These are phyloP conservation scores for Cryptococcus sp. DNA, from an alignment of 1,284 basidiomycete species.

Conservation along the genomic window DNA sequence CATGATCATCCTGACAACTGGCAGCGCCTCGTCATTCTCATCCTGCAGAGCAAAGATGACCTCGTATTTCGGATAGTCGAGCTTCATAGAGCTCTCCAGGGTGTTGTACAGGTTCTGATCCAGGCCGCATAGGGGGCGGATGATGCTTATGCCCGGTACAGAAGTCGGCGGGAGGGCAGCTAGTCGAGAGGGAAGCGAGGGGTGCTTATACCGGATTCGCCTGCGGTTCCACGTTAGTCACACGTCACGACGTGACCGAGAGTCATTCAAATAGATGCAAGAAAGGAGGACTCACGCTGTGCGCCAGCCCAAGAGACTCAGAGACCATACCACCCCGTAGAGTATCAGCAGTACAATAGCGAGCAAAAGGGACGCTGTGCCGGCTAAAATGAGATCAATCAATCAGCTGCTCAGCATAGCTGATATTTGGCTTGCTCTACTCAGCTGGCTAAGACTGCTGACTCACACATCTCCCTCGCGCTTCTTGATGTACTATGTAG, in stretches of 20 bases:
- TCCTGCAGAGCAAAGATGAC: constrained; percentile 83
- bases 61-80: constrained; percentile 86
- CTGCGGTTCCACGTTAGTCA: constrained; percentile 52
- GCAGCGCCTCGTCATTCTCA: constrained; percentile 76
- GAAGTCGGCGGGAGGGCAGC: constrained; percentile 59
- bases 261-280: not conserved
- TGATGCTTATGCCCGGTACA: constrained; percentile 83
- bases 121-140: constrained; percentile 87
- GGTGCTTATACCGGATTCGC: constrained; percentile 65
- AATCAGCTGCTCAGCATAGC: too few species aligned
- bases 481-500: too few species aligned
- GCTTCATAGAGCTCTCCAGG: constrained; percentile 82
- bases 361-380: constrained; percentile 32
- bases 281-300: constrained; percentile 66
- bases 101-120: constrained; percentile 93
- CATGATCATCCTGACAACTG: constrained; percentile 73
- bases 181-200: constrained; percentile 64
- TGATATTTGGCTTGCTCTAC: too few species aligned
- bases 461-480: too few species aligned
- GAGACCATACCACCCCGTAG: constrained; percentile 71
- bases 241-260: not conserved
- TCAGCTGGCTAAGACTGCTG: too few species aligned
- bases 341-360: constrained; percentile 64
- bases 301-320: constrained; percentile 74
- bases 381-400: not conserved